Evolutionary conservation across 768 basidiomycete genomes (phyloP).

Genomic region (Pisolithus microcarpus): DNA sequence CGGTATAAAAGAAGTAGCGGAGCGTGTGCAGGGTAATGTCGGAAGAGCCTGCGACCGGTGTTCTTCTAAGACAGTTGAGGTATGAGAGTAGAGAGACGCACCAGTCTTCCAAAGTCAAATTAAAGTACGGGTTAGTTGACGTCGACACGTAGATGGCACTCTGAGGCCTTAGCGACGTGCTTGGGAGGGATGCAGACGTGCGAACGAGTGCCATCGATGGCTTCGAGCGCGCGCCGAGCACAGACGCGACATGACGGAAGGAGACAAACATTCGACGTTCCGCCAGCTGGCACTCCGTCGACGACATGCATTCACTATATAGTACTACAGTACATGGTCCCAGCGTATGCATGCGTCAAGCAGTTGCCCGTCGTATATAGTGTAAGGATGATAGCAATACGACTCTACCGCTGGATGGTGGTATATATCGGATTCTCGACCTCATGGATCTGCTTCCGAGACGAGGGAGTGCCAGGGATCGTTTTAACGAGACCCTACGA

Average conservation of each 20-base stretch:
- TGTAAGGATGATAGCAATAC: background rate
- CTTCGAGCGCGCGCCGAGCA: constrained; percentile 6
- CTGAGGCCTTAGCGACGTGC: constrained; percentile 25
- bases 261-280: background rate
- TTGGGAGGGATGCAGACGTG: constrained; percentile 8
- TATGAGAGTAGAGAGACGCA: constrained; percentile 28
- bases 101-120: constrained; percentile 90
- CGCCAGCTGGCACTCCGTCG: background rate
- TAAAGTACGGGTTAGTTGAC: constrained; percentile 81
- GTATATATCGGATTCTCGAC: constrained; percentile 78
- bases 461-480: constrained; percentile 83
- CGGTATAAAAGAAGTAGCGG: constrained; percentile 85
- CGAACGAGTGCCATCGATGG: constrained; percentile 3
- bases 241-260: constrained; percentile 24
- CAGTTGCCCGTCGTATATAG: background rate
- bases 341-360: constrained; percentile 4
- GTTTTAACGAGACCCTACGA: constrained; percentile 80
- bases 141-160: constrained; percentile 65
- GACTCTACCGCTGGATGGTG: constrained; percentile 69
- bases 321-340: constrained; percentile 2
- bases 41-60: constrained; percentile 55
- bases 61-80: background rate
- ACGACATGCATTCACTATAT: background rate
- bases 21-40: constrained; percentile 55
- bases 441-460: constrained; percentile 82